phyloP scores from a whole-genome alignment of 176 grass and related monocot species.

The Eragrostis curvula region DNA sequence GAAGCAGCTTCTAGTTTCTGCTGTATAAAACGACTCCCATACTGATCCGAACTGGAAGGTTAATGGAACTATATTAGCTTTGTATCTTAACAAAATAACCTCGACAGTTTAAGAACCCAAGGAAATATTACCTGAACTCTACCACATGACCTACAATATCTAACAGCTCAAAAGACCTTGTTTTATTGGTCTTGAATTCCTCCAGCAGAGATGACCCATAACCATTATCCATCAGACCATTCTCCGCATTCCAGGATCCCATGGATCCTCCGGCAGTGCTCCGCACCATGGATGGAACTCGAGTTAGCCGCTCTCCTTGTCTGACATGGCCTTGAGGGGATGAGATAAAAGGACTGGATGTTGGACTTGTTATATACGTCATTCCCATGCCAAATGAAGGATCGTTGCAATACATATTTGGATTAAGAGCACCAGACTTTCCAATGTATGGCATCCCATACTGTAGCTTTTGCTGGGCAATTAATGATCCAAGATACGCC shows the following conservation, averaged over 20 bases:
- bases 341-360: conserved; percentile 52
- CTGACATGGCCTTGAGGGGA: conserved; percentile 66
- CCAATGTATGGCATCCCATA: conserved; percentile 65
- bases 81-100: conserved; percentile 16
- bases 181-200: conserved; percentile 98
- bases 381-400: conserved; percentile 69
- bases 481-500: conserved; percentile 69
- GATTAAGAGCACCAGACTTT: conserved; percentile 73
- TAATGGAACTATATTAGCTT: conserved; percentile 18
- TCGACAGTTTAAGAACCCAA: conserved; percentile 3
- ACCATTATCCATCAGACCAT: conserved; percentile 64
- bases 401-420: conserved; percentile 64
- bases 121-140: conserved; percentile 87
- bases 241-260: conserved; percentile 61
- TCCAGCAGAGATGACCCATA: conserved; percentile 85
- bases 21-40: conserved; percentile 98
- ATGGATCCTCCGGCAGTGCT: conserved; percentile 49
- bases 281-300: conserved; percentile 51
- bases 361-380: conserved; percentile 62
- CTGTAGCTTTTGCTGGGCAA: conserved; percentile 85
- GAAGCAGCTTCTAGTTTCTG: conserved; percentile 95
- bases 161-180: conserved; percentile 80
- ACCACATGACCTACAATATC: conserved; percentile 91
- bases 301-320: conserved; percentile 67
- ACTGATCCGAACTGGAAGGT: conserved; percentile 82